Evolutionary conservation across 352 stramenopile species (phyloP).

Genomic region (Plasmopara halstedii): DNA sequence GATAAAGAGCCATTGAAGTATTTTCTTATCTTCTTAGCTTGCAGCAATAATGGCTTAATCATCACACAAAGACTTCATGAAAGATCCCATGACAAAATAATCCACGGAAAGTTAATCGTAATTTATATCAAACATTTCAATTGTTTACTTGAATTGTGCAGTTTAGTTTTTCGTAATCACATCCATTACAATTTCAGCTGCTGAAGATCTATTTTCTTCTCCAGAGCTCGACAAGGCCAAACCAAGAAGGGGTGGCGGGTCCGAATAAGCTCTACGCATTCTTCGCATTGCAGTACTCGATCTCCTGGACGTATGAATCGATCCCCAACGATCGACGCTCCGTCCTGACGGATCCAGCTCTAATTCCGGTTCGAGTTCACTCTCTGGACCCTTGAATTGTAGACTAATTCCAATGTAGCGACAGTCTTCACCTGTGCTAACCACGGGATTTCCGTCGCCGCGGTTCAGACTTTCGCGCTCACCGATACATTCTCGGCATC

Average conservation of each 20-base stretch:
- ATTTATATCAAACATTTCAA: too few species aligned
- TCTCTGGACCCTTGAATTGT: slow-evolving; percentile 13
- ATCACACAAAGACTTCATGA: too few species aligned
- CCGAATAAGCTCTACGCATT: slow-evolving; percentile 20
- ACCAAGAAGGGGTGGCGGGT: slow-evolving; percentile 11
- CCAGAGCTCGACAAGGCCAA: slow-evolving; percentile 24
- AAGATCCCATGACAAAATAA: too few species aligned
- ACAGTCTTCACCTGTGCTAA: slow-evolving; percentile 6
- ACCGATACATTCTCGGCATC: slow-evolving; percentile 30
- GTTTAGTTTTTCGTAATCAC: neutral
- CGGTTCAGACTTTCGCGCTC: slow-evolving; percentile 3
- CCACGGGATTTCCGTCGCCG: slow-evolving; percentile 3
- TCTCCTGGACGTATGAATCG: neutral
- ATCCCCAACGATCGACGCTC: slow-evolving; percentile 4
- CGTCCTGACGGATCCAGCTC: slow-evolving; percentile 12
- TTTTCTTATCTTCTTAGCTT: too few species aligned
- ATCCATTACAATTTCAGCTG: neutral
- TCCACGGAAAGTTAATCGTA: too few species aligned
- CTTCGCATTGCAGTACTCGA: slow-evolving; percentile 1
- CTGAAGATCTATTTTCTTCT: slow-evolving; percentile 11
- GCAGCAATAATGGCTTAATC: too few species aligned
- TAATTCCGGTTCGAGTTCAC: slow-evolving; percentile 14
- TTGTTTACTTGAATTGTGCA: too few species aligned
- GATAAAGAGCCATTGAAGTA: too few species aligned
- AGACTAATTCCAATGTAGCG: slow-evolving; percentile 23